A percentile compares a stretch with the other conserved stretches of the same genome.
These are phyloP conservation scores for Dothistroma septosporum DNA, from an alignment of 2,329 filamentous ascomycete species.

Conservation along the genomic window DNA sequence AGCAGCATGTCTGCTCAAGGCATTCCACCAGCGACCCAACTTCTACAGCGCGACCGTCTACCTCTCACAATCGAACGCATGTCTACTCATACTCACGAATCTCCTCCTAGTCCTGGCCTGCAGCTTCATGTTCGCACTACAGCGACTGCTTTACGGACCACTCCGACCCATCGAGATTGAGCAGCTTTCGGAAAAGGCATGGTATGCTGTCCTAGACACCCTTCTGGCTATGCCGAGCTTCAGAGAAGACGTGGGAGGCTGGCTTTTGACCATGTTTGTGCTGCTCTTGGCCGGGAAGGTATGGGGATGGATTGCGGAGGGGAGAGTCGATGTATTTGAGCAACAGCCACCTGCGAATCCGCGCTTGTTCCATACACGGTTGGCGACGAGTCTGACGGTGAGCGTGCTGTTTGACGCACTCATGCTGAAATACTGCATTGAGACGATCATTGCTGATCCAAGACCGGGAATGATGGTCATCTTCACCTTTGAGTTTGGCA, in stretches of 20 bases:
- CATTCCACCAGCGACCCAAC: slow-evolving; percentile 91
- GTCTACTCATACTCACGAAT: slow-evolving; percentile 90
- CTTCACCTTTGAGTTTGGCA: slow-evolving; percentile 97
- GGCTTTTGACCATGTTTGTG: slow-evolving; percentile 96
- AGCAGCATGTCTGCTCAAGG: slow-evolving; percentile 76
- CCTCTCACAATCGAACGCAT: slow-evolving; percentile 92
- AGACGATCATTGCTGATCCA: slow-evolving; percentile 78
- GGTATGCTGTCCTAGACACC: slow-evolving; percentile 97
- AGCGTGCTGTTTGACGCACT: slow-evolving; percentile 75
- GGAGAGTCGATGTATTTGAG: slow-evolving; percentile 87
- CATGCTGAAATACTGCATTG: slow-evolving; percentile 76
- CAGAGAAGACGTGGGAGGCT: slow-evolving; percentile 86
- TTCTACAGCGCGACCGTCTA: slow-evolving; percentile 99
- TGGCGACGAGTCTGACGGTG: slow-evolving; percentile 72
- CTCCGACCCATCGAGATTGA: slow-evolving; percentile 93
- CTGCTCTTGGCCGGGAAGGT: slow-evolving; percentile 88
- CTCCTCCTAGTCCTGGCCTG: slow-evolving; percentile 77
- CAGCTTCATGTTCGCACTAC: slow-evolving; percentile 78
- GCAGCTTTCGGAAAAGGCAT: slow-evolving; percentile 93
- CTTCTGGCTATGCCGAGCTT: slow-evolving; percentile 98
- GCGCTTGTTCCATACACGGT: slow-evolving; percentile 76
- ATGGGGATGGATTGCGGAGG: slow-evolving; percentile 98
- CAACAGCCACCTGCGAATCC: slow-evolving; percentile 92
- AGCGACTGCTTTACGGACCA: slow-evolving; percentile 83
- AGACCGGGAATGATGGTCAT: slow-evolving; percentile 99